These are phyloP conservation scores for Acrasis kona DNA, from an alignment of 78 protist genomes.

Conservation along the genomic window DNA sequence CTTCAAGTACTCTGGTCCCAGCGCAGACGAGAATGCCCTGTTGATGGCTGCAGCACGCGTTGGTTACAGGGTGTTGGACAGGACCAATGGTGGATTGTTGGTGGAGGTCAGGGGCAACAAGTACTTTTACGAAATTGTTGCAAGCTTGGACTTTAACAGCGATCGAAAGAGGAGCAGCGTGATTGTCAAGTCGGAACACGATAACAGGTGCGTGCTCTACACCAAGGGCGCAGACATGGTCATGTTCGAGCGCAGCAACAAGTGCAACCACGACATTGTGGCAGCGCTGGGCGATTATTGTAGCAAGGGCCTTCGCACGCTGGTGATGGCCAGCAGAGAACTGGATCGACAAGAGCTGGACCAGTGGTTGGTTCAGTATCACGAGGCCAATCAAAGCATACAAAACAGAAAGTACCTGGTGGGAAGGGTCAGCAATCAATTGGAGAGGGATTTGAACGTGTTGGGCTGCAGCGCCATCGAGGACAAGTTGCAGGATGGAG, in stretches of 20 bases:
- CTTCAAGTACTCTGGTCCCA: conserved; percentile 12
- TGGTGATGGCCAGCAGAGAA: background rate
- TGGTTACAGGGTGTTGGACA: conserved; percentile 1
- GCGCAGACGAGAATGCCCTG: conserved; percentile 54
- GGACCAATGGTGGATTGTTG: background rate
- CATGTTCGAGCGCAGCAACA: background rate
- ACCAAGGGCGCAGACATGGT: conserved; percentile 57
- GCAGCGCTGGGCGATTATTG: conserved; percentile 31
- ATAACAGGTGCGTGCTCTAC: background rate
- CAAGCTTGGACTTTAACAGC: conserved; percentile 26
- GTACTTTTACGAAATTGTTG: background rate
- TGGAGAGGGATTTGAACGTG: conserved; percentile 43
- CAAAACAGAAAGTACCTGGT: background rate
- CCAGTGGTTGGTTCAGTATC: background rate
- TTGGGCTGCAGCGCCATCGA: conserved; percentile 77
- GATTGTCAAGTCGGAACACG: conserved; percentile 22
- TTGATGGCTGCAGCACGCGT: conserved; percentile 11
- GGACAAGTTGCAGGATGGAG: conserved; percentile 71
- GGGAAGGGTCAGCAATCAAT: conserved; percentile 2
- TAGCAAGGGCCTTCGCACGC: conserved; percentile 72
- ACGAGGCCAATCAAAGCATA: background rate
- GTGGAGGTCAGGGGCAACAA: background rate
- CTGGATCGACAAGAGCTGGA: background rate
- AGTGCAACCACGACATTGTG: background rate
- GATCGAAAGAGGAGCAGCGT: conserved; percentile 60